Percentiles rank a stretch among this genome's conserved stretches.
These are phyloP conservation scores for Syncephalastrum contaminatum DNA, from an alignment of 371 early-diverging fungal species.

Conservation along the genomic window DNA sequence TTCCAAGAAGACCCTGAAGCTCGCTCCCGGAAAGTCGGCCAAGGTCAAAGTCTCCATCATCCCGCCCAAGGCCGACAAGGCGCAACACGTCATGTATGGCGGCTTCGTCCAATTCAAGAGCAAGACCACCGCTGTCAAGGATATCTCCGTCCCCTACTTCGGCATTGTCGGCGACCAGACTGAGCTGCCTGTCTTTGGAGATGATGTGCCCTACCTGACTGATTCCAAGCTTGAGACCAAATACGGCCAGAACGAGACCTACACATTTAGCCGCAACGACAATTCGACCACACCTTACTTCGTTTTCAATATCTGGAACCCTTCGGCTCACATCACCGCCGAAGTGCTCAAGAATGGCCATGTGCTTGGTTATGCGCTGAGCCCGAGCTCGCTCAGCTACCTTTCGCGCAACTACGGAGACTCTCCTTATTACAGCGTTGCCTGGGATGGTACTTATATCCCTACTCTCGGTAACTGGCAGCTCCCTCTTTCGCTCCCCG, in stretches of 20 bases:
- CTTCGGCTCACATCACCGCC: conserved; percentile 15
- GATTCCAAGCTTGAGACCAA: conserved; percentile 1
- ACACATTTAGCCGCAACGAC: conserved; percentile 13
- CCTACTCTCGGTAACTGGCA: conserved; percentile 9
- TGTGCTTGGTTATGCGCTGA: conserved; percentile 16
- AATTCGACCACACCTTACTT: conserved; percentile 13
- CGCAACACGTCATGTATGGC: conserved; percentile 30
- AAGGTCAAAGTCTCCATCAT: conserved; percentile 36
- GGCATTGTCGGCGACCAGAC: conserved; percentile 49
- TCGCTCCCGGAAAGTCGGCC: conserved; percentile 34
- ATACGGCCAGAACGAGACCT: conserved; percentile 10
- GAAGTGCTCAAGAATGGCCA: conserved; percentile 13
- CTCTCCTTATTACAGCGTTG: conserved; percentile 1
- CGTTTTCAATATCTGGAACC: conserved; percentile 14
- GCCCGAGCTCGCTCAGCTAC: too few species aligned
- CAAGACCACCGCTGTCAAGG: conserved; percentile 1
- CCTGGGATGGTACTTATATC: conserved; percentile 21
- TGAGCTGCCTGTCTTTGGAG: conserved; percentile 25
- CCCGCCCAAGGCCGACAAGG: conserved; percentile 32
- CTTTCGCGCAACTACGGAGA: too few species aligned
- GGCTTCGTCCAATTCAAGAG: conserved; percentile 29
- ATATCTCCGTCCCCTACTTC: conserved; percentile 47
- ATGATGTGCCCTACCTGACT: conserved; percentile 7
- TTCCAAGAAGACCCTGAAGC: conserved; percentile 23
- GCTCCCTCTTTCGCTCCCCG: conserved; percentile 9